phyloP scores from a whole-genome alignment of 1,284 basidiomycete species.

The Cutaneotrichosporon sp. region DNA sequence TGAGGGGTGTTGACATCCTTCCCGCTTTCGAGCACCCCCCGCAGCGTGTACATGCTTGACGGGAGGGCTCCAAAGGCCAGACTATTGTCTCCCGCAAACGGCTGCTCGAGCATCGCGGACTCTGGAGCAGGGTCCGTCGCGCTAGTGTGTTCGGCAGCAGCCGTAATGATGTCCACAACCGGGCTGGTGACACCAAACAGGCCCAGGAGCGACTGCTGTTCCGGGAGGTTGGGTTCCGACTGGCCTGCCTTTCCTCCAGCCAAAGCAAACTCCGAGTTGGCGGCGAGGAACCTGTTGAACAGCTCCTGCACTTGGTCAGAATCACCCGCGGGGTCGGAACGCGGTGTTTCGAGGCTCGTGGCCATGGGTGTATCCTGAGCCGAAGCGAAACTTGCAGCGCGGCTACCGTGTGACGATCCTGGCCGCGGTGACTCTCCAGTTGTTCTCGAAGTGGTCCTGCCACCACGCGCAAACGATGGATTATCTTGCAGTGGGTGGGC shows the following conservation, averaged over 20 bases:
- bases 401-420: slow-evolving; percentile 1
- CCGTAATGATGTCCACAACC: background rate
- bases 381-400: background rate
- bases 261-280: slow-evolving; percentile 7
- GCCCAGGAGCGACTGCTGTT: background rate
- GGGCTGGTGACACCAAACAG: background rate
- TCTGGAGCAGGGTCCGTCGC: background rate
- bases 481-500: slow-evolving; percentile 11
- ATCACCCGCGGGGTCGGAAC: background rate
- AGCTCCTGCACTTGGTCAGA: background rate
- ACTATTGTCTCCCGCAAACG: background rate
- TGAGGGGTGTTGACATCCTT: slow-evolving; percentile 24
- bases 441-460: background rate
- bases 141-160: background rate
- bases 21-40: background rate
- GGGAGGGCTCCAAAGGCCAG: slow-evolving; percentile 1
- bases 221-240: background rate
- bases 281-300: slow-evolving; percentile 1
- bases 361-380: background rate
- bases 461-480: slow-evolving; percentile 27
- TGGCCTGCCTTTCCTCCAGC: background rate
- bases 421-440: background rate
- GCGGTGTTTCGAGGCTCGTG: background rate
- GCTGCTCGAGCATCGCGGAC: background rate
- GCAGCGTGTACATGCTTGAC: background rate